These are phyloP conservation scores for Populus euphratica DNA, from an alignment of 345 rosid species.

Conservation along the genomic window DNA sequence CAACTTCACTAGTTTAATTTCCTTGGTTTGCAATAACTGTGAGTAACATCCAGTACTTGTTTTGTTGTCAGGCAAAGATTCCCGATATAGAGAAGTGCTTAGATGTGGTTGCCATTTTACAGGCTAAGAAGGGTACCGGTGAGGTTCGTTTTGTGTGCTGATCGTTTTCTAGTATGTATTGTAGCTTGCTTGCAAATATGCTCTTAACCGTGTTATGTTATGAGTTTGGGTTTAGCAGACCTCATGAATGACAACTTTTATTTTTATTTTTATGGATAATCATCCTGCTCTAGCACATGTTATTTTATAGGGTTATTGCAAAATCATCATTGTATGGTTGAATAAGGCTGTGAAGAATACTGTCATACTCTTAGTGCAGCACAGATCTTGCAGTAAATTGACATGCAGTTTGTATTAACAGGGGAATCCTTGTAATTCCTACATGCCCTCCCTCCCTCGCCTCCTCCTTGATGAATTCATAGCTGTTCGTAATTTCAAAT, in stretches of 20 bases:
- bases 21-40: not conserved
- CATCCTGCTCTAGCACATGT: not conserved
- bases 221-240: not conserved
- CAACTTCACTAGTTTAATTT: not conserved
- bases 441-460: not conserved
- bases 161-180: not conserved
- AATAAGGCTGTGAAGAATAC: not conserved
- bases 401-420: not conserved
- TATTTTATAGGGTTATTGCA: not conserved
- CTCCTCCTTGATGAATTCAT: not conserved
- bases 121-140: constrained; percentile 75
- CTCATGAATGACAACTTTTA: not conserved
- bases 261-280: not conserved
- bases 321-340: not conserved
- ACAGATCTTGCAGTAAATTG: not conserved
- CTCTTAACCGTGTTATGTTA: not conserved
- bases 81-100: constrained; percentile 94
- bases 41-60: constrained; percentile 8
- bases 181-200: constrained; percentile 2
- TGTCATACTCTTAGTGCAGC: not conserved
- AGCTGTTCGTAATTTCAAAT: not conserved
- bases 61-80: constrained; percentile 64
- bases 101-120: constrained; percentile 73
- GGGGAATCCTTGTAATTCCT: not conserved
- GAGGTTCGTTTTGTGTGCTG: constrained; percentile 60